Base-by-base conservation (phyloP, 2,329 filamentous ascomycete genomes). In the Talaromyces sp. region DNA sequence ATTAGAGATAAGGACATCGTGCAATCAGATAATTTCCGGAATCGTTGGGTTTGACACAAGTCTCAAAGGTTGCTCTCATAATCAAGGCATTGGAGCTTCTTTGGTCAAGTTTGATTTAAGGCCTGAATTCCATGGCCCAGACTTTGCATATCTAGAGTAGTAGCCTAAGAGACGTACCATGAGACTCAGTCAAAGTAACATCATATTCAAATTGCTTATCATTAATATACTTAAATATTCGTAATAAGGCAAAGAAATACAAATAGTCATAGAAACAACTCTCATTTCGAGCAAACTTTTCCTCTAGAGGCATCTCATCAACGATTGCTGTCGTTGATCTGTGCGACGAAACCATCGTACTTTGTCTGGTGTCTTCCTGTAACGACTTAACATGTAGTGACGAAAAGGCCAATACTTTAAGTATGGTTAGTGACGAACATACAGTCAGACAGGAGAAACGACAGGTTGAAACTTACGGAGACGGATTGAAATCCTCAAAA, bases 401-500 rank as follows among this genome's bases (percentile, higher is more conserved):
- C 75, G 69, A 71, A 81, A 45, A 81, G 71, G 66, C 79, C 79
- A 57, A 81, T 70, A 57, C 77, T 79, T 64, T 10, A 63, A 50
- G 3, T 2, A 22, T n/a, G 63, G 72, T 72, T 71, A 68, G 62
- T 63, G 33, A 31, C 50, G 62, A 13, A 19, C 7, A 22, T 6
- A 64, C 5, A 1, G 13, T 33, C 10, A 24, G n/a, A 37, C 5
- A 50, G 22, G 47, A 16, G 47, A 9, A 22, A 19, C 2, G 8
- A 56, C 24, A 19, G 35, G n/a, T 9, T 22, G 14, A 37, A 60
- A 77, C 78, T 74, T 72, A 80, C 77, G 83, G 79, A 67, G 77
- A 75, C 10, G 80, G 81, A 70, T 88, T 88, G 69, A 79, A 88
- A 72, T 90, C 86, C 77, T 91, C 82, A 78, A 90, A 89, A 75